Evolutionary conservation across 2,329 filamentous ascomycete species (phyloP), one percentile per base, ranked within the genome.

Genomic region (Ascochyta koolunga): DNA sequence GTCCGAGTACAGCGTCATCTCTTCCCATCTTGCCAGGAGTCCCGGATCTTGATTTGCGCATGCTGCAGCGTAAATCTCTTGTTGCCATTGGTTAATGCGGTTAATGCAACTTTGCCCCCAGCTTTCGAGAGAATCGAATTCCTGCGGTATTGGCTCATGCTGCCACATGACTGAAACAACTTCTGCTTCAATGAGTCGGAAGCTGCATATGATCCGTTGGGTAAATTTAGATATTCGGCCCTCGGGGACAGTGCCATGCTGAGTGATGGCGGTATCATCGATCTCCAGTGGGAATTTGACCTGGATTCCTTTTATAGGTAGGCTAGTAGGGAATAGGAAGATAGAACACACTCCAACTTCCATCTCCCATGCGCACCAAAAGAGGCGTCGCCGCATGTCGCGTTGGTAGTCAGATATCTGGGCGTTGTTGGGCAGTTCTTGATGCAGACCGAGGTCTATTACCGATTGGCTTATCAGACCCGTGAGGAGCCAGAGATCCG

Each of bases 351-450:
- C 71, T 7, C 69, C 69, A 15, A 72, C 68, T 44, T 74, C 71
- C 71, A 73, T 73, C 38, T 74, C 71, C 70, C 70, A 74, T 13
- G 70, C 70, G 38, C 67, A 70, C 71, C 71, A 74, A 22, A 74
- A 74, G 33, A 74, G 44, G 15, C 71, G 69, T 22, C 71, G 65
- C n/a, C 71, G 62, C 70, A 73, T 73, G 39, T 74, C 71, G n/a
- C 71, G 70, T 41, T 71, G 55, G 37, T 69, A 70, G 5, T 64
- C 53, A 2, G 67, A 64, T 10, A 73, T 60, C 6, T 40, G 56
- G 15, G 57, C 25, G 35, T 72, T 64, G 15, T 67, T 63, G 7
- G 71, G 71, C 33, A 74, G 54, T 49, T 74, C 71, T 48, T 74
- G 71, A 38, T 74, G 71, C 11, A 74, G 60, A 18, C 70, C 71